A percentile compares a stretch with the other conserved stretches of the same genome.
Conservation (phyloP, 495 filamentous ascomycete species). For the Neurospora africana region DNA sequence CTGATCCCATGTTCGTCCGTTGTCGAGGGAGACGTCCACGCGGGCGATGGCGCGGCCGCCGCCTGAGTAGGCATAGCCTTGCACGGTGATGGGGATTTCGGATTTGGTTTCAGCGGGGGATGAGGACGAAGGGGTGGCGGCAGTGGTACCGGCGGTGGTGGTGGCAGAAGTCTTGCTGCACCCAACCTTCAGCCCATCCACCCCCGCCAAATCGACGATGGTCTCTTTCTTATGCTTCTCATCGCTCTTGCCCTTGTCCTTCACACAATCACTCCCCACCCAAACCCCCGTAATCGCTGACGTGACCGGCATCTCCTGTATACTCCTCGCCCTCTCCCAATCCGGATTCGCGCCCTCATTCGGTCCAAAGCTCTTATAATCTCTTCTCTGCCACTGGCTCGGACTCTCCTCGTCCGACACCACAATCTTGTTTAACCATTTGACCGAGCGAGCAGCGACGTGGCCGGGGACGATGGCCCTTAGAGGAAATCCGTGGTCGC, state of each 20-base stretch:
- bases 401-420: constrained; percentile 46
- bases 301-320: constrained; percentile 54
- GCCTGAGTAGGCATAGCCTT: constrained; percentile 51
- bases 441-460: constrained; percentile 52
- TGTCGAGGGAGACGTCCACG: constrained; percentile 47
- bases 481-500: constrained; percentile 51
- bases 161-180: constrained; percentile 3
- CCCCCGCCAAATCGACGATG: constrained; percentile 9
- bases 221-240: not conserved
- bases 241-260: not conserved
- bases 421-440: constrained; percentile 53
- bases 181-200: constrained; percentile 8
- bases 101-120: not conserved
- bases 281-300: constrained; percentile 36
- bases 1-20: constrained; percentile 44
- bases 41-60: constrained; percentile 44
- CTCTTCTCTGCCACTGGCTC: constrained; percentile 49
- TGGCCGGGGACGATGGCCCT: constrained; percentile 51
- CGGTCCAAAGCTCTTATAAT: constrained; percentile 56
- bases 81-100: constrained; percentile 27
- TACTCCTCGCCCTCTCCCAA: constrained; percentile 43
- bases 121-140: constrained; percentile 4
- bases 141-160: not conserved
- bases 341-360: constrained; percentile 42
- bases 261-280: constrained; percentile 40